Base-by-base conservation (phyloP, 179 eudicot species). In the Beta lomatogona region DNA sequence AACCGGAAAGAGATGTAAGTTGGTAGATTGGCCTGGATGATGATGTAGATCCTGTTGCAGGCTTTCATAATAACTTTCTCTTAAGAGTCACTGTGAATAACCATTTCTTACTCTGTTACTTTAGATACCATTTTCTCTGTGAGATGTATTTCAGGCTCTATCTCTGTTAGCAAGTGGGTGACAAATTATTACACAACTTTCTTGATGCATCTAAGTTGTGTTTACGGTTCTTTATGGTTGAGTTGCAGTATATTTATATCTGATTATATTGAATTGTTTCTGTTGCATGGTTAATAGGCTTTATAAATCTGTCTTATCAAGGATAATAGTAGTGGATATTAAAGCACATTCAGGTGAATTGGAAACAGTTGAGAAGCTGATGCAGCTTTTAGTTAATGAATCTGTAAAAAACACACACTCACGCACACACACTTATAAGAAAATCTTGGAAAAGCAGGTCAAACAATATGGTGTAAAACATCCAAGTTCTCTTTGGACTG, bases 41-140 rank as follows among this genome's bases (percentile, higher is more conserved):
- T 58, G 59, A 71, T 69, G 59, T 72, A 71, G 72, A 71, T 21
- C 77, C 81, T 52, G 52, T 69, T 69, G 21, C 13, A 69, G 52
- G 52, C 44, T 46, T 41, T 46, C 73, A 6, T 14, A 25, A 6
- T 14, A 64, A 64, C 41, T 28, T 28, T 25, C 16, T 54, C 16
- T 53, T 19, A 11, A 28, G 21, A 55, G 14, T n/a, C 79, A 83
- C 73, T 79, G 75, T 82, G 85, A 64, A 78, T 82, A 82, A 71
- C 79, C 82, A 73, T 65, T 52, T 48, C 53, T 59, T 77, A 74
- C 36, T 77, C 59, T 54, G 44, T 46, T 52, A 7, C 44, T 52
- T 22, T 22, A 21, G 44, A n/a, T 54, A 46, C 64, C 63, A 41
- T 54, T 48, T 67, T 25, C 67, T 73, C 14, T 81, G 83, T 57